Base-by-base conservation (phyloP, 2,329 filamentous ascomycete species). In the Diplocarpon rosae region DNA sequence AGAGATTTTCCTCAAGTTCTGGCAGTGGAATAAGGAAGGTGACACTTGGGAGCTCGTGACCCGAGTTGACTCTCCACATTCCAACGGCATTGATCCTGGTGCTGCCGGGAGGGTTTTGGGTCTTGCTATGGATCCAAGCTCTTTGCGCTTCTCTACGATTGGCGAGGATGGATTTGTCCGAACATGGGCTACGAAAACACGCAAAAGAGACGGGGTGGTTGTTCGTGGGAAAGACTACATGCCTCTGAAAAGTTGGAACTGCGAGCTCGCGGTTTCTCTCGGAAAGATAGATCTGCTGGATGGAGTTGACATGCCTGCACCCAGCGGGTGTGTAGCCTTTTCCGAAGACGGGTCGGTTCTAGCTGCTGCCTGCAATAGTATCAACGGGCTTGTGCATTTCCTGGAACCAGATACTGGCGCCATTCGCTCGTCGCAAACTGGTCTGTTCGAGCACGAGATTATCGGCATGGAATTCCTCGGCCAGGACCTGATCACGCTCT, bases 1-100 rank as follows among this genome's bases (percentile, higher is more conserved):
- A 35, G 90, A 96, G 61, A 76, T 88, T 0, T 85, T 84, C 57
- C 70, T 98, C 39, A 95, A 95, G 61, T 92, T 98, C 62, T 98
- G 92, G 92, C 66, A 80, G 62, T 64, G 84, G 65, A 77, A 76
- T 65, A 59, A 69, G 56, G 58, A 70, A 57, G 59, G 69, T 59
- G 59, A 75, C 58, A 58, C 67, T 55, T 86, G 92, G 71, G 79
- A 85, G 49, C 70, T 98, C 10, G 79, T 86, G 41, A 84, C 88
- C 2, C 78, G 90, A 47, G 78, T 96, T 43, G 88, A 95, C 60
- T 75, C 78, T 8, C 89, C 92, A 13, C 90, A 98, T 63, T 70
- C 72, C 47, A 73, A 75, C 44, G 65, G 64, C 49, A 63, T 68
- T 47, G 67, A 69, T 1, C 71, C 76, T 10, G 61, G 65, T 6